Evolutionary conservation across 306 rosid species (phyloP).

Genomic region (Cotoneaster glaucophyllus): DNA sequence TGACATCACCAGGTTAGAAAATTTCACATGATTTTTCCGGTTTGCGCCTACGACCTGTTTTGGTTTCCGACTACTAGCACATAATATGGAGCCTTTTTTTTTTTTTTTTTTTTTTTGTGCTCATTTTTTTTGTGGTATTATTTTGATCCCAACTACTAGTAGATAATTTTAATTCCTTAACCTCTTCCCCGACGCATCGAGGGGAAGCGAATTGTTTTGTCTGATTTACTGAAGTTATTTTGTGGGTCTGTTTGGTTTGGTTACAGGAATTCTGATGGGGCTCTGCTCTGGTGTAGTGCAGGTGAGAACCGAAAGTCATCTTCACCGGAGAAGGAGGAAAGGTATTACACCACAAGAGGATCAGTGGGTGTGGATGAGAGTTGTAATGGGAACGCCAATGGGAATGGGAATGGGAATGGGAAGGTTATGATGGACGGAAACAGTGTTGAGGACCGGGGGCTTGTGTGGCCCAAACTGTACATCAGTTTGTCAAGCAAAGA

Average conservation of each 20-base stretch:
- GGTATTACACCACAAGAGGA: constrained; percentile 67
- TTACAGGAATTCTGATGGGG: constrained; percentile 51
- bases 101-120: not conserved
- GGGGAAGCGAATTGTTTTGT: not conserved
- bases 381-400: constrained; percentile 12
- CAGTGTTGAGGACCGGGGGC: constrained; percentile 47
- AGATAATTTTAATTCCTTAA: not conserved
- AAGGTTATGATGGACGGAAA: constrained; percentile 34
- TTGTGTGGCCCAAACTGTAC: constrained; percentile 66
- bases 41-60: not conserved
- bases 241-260: constrained; percentile 13
- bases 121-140: not conserved
- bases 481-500: constrained; percentile 70
- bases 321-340: constrained; percentile 74
- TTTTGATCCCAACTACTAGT: not conserved
- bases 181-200: constrained; percentile 6
- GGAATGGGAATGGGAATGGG: constrained; percentile 58
- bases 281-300: constrained; percentile 31
- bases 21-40: constrained; percentile 4
- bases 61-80: not conserved
- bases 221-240: not conserved
- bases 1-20: constrained; percentile 45
- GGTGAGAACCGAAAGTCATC: constrained; percentile 45
- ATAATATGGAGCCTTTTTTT: not conserved
- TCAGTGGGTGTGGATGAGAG: constrained; percentile 47